These are phyloP conservation scores for Carex myosuroides DNA, from an alignment of 176 grass and related monocot genomes.

Conservation along the genomic window DNA sequence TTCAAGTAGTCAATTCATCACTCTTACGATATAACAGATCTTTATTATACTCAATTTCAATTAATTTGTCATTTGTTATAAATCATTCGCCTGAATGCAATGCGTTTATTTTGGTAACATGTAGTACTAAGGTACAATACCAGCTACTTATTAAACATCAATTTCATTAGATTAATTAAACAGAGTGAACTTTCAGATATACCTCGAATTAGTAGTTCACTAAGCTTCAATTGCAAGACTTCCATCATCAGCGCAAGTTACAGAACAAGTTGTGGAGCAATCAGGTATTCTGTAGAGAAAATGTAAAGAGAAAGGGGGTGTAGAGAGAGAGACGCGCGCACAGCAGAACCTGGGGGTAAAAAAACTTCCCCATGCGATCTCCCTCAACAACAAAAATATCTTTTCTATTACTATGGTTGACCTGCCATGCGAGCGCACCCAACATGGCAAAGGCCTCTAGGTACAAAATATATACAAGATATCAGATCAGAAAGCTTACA, in stretches of 20 bases:
- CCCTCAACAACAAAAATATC: slow-evolving; percentile 5
- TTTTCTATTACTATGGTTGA: slow-evolving; percentile 22
- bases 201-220: neutral
- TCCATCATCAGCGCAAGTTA: neutral
- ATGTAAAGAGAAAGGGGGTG: neutral
- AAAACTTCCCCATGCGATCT: slow-evolving; percentile 22
- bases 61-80: neutral
- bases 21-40: neutral
- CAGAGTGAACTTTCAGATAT: neutral
- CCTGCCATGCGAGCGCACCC: slow-evolving; percentile 32
- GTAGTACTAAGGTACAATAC: too few species aligned
- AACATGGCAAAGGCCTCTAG: slow-evolving; percentile 28
- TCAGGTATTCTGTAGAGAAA: neutral
- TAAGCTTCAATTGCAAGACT: neutral
- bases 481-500: slow-evolving; percentile 16
- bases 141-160: too few species aligned
- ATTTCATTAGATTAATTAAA: neutral
- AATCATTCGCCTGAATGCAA: neutral
- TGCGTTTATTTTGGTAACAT: too few species aligned
- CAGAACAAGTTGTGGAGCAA: neutral
- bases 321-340: neutral
- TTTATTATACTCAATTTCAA: neutral
- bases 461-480: slow-evolving; percentile 17
- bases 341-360: slow-evolving; percentile 22
- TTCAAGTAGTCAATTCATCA: neutral